phyloP scores from a whole-genome alignment of 2,329 filamentous ascomycete species.

The Aureobasidium sp. region DNA sequence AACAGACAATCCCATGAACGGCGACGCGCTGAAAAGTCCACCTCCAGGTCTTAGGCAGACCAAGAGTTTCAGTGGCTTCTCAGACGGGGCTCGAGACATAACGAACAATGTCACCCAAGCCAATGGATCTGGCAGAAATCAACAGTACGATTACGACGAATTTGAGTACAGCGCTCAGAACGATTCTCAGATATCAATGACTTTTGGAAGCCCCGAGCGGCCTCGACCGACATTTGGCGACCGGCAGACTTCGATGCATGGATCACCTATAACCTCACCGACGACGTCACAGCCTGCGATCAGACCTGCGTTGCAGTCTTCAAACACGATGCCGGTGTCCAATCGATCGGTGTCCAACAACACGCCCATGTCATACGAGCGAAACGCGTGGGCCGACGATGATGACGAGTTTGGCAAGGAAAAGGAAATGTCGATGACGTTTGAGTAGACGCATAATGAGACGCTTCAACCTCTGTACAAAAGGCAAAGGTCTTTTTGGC shows the following conservation, averaged over 20 bases:
- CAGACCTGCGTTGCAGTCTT: conserved; percentile 17
- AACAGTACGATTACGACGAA: conserved; percentile 26
- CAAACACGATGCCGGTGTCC: conserved; percentile 23
- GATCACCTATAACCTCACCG: conserved; percentile 8
- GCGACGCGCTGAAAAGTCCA: not conserved
- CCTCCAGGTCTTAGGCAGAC: conserved; percentile 33
- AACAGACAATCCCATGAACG: not conserved
- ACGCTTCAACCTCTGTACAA: not conserved
- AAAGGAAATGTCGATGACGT: conserved; percentile 41
- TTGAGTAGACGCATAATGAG: conserved; percentile 25
- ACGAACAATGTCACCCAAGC: conserved; percentile 12
- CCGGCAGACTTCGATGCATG: conserved; percentile 18
- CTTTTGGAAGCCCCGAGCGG: conserved; percentile 28
- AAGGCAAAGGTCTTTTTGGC: not conserved
- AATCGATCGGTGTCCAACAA: conserved; percentile 14
- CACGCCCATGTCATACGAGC: conserved; percentile 18
- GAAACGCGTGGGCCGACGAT: conserved; percentile 42
- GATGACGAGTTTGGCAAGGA: conserved; percentile 39
- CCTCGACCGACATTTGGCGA: conserved; percentile 17
- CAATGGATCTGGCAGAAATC: not conserved
- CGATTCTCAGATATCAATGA: conserved; percentile 39
- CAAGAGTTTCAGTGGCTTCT: conserved; percentile 32
- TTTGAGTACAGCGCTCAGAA: conserved; percentile 24
- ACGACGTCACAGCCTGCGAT: not conserved
- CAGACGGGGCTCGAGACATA: conserved; percentile 5